These are phyloP conservation scores for Dipodascus geniculatus DNA, from an alignment of 805 yeast genomes.

Conservation along the genomic window DNA sequence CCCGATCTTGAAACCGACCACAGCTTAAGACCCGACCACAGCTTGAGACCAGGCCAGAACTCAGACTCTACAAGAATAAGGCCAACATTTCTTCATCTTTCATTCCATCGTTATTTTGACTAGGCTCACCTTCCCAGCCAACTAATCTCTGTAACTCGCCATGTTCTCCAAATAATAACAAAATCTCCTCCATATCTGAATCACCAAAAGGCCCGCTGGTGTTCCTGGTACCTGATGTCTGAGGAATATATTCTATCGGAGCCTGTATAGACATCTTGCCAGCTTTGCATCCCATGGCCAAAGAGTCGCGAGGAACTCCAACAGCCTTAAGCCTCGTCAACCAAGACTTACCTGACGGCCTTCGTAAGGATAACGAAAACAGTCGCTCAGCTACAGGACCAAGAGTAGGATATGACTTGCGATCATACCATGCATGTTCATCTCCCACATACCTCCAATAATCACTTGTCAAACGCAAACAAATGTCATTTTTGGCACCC, in stretches of 20 bases:
- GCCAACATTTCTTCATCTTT: background rate
- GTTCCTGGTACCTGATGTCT: background rate
- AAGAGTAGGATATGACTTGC: background rate
- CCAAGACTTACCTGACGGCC: background rate
- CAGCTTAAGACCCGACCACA: no score
- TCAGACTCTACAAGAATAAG: background rate
- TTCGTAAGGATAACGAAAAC: background rate
- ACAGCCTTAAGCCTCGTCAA: background rate
- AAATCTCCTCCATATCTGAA: background rate
- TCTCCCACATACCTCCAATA: background rate
- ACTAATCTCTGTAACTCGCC: background rate
- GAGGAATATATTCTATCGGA: background rate
- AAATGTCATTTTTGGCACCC: background rate
- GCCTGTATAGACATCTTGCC: background rate
- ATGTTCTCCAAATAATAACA: background rate
- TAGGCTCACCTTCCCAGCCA: slow-evolving; percentile 1
- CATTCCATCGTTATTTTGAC: background rate
- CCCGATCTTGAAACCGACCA: no score
- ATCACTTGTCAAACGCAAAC: background rate
- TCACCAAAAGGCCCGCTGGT: background rate
- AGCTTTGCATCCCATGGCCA: background rate
- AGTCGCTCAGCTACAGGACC: background rate
- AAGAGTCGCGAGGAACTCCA: background rate
- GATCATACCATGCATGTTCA: slow-evolving; percentile 1
- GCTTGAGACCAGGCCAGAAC: no score